phyloP scores from a whole-genome alignment of 805 yeast species.

The Spencermartinsiella europaea region DNA sequence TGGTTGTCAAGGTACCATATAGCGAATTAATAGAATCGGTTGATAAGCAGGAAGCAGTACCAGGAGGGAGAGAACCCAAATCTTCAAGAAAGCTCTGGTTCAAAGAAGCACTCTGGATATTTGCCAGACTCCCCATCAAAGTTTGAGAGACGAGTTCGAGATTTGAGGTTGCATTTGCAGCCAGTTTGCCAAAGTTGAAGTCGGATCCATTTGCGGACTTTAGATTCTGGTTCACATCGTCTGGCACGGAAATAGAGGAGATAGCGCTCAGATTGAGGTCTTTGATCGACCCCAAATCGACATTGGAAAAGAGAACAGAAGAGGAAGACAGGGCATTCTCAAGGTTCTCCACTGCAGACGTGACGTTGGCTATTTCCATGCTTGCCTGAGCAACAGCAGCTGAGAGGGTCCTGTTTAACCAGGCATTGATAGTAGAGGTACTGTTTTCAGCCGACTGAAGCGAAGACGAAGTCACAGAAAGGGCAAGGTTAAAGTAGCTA shows the following conservation, averaged over 20 bases:
- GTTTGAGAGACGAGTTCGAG: background rate
- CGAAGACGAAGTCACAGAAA: constrained; percentile 1
- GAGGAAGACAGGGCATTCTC: constrained; percentile 1
- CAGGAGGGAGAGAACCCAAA: constrained; percentile 1
- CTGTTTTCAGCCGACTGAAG: constrained; percentile 8
- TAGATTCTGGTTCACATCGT: constrained; percentile 4
- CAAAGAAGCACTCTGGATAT: background rate
- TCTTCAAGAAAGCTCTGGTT: constrained; percentile 4
- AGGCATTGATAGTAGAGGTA: constrained; percentile 4
- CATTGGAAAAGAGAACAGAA: constrained; percentile 5
- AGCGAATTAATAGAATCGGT: background rate
- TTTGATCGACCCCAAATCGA: constrained; percentile 6
- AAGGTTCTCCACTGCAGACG: constrained; percentile 10
- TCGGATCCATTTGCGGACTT: background rate
- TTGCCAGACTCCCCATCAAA: background rate
- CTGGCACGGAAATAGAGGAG: constrained; percentile 8
- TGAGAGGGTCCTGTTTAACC: constrained; percentile 2
- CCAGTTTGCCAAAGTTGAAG: constrained; percentile 6
- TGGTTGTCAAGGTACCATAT: background rate
- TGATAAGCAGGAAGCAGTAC: constrained; percentile 1
- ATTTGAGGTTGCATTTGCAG: background rate
- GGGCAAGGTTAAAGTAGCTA: constrained; percentile 8
- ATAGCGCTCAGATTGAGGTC: constrained; percentile 7
- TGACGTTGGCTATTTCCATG: constrained; percentile 10
- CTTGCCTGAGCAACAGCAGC: constrained; percentile 8